Base-by-base conservation (phyloP, 2,329 filamentous ascomycete genomes). In the Plectosphaerella cucumerina region DNA sequence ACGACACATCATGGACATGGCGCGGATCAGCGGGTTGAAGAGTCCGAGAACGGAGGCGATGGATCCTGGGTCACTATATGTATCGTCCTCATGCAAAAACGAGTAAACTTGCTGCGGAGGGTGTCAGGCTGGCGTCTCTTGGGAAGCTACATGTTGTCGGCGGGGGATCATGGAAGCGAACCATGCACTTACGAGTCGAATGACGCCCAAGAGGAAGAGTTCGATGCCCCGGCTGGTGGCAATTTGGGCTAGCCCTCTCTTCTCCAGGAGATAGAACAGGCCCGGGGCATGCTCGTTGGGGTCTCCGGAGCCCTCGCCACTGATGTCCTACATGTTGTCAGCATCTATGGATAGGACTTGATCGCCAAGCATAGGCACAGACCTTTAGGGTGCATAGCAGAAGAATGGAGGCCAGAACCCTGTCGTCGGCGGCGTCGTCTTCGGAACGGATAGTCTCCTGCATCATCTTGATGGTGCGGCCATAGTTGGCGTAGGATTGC, bases 181-280 rank as follows among this genome's bases (percentile, higher is more conserved):
- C 6, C 17, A 47, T 47, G 33, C 11, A 61, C 63, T 53, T 52
- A 68, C 65, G 50, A 68, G 51, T 5, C 62, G 53, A 2, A 68
- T 50, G 6, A 65, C 57, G 12, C 62, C 56, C 11, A 68, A 50
- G 3, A 67, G 47, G 21, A 66, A 64, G 2, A 68, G 53, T 44
- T 68, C 64, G 0, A 61, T 56, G 10, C 65, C 65, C 37, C 55
- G 50, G 15, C 54, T 59, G 4, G 65, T 65, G 3, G 52, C 59
- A 44, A 68, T 58, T 46, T 68, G 65, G 35, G 60, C 60, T 1
- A 58, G 56, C 1, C 65, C 65, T 54, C 65, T 51, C 47, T 57
- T 63, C 45, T 67, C 65, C 6, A 68, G 18, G 1, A 68, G 58
- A 21, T 66, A 68, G 31, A 65, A 67, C 1, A 68, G 55, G 1